Conservation (phyloP, 2,329 filamentous ascomycete genomes). For the Neofusicoccum ribis region DNA sequence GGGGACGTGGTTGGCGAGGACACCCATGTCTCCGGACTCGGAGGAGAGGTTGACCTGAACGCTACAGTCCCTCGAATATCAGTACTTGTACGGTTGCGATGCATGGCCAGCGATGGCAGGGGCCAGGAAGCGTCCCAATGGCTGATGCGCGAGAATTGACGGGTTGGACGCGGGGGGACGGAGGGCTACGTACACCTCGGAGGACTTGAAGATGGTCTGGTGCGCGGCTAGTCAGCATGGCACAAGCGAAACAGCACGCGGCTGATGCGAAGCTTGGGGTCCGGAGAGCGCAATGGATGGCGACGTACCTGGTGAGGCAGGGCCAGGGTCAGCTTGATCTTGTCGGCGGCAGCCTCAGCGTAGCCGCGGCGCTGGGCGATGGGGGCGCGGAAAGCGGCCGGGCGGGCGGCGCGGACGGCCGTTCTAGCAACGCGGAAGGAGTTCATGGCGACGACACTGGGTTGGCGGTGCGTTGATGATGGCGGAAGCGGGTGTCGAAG, state of each 20-base stretch:
- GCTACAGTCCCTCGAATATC: constrained; percentile 49
- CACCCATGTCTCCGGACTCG: constrained; percentile 98
- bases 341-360: constrained; percentile 59
- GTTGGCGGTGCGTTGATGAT: constrained; percentile 17
- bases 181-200: constrained; percentile 64
- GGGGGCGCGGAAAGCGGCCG: constrained; percentile 72
- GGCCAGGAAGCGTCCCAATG: neutral
- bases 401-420: constrained; percentile 75
- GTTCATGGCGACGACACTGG: constrained; percentile 67
- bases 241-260: neutral
- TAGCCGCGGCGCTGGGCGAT: constrained; percentile 81
- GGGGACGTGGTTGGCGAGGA: constrained; percentile 97
- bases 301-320: constrained; percentile 93
- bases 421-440: constrained; percentile 88
- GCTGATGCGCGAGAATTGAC: neutral
- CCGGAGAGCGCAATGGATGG: neutral
- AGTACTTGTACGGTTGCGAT: constrained; percentile 28
- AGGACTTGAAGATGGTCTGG: constrained; percentile 69
- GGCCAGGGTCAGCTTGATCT: constrained; percentile 95
- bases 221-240: constrained; percentile 8
- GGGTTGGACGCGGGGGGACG: constrained; percentile 28
- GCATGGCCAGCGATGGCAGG: constrained; percentile 16
- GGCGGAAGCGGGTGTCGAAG: constrained; percentile 8
- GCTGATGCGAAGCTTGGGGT: neutral
- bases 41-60: constrained; percentile 99